phyloP scores from a whole-genome alignment of 257 asterid species.

The Avicennia marina region DNA sequence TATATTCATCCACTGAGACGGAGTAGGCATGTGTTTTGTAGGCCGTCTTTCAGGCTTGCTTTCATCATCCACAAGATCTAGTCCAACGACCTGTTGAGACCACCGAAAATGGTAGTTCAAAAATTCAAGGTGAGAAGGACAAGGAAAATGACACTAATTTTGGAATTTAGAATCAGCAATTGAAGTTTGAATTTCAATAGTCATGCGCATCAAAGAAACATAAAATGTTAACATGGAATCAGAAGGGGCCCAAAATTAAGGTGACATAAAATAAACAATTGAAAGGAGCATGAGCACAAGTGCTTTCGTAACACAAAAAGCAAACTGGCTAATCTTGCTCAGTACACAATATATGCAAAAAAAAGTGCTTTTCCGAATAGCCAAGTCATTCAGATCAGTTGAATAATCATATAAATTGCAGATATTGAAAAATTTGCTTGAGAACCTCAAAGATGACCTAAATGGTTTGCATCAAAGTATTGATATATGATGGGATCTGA shows the following conservation, averaged over 20 bases:
- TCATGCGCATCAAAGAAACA: background rate
- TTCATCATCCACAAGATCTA: slow-evolving; percentile 98
- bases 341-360: too few species aligned
- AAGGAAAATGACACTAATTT: background rate
- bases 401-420: too few species aligned
- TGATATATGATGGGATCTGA: background rate
- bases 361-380: background rate
- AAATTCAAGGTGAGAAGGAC: slow-evolving; percentile 14
- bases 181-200: background rate
- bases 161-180: background rate
- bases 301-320: too few species aligned
- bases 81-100: slow-evolving; percentile 78
- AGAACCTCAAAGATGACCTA: too few species aligned
- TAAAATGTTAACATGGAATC: too few species aligned
- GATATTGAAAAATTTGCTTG: too few species aligned
- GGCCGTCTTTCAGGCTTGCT: slow-evolving; percentile 99
- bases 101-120: slow-evolving; percentile 11
- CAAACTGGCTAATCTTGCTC: too few species aligned
- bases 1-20: slow-evolving; percentile 88
- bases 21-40: slow-evolving; percentile 98
- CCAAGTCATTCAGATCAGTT: too few species aligned
- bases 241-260: too few species aligned
- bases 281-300: too few species aligned
- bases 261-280: too few species aligned
- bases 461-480: background rate